Evolutionary conservation across 1,139 yeast genomes (phyloP).

Genomic region (Blastobotrys arbuscula): DNA sequence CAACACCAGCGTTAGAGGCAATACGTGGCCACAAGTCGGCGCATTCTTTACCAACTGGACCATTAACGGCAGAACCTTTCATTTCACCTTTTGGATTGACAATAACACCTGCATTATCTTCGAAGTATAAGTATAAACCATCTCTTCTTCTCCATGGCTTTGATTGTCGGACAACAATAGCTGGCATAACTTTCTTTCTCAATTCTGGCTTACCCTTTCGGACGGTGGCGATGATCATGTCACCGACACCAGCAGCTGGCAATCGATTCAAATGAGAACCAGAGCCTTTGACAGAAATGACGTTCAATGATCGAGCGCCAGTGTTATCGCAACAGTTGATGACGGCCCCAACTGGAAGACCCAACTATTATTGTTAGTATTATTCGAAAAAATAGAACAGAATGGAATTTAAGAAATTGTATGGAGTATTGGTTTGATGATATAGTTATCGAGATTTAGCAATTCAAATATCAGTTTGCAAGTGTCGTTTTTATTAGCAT

Average conservation of each 20-base stretch:
- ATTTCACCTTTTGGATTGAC: conserved; percentile 99
- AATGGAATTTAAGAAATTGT: too few species aligned
- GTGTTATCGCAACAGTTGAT: conserved; percentile 99
- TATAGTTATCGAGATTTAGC: too few species aligned
- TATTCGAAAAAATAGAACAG: too few species aligned
- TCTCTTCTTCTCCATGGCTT: conserved; percentile 99
- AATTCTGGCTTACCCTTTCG: conserved; percentile 99
- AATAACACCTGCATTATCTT: conserved; percentile 99
- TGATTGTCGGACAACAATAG: conserved; percentile 98
- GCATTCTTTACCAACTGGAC: conserved; percentile 99
- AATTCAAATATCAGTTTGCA: too few species aligned
- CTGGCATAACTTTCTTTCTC: conserved; percentile 99
- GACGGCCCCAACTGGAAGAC: conserved; percentile 99
- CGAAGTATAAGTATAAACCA: conserved; percentile 99
- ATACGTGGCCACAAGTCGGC: conserved; percentile 99
- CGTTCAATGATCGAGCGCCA: conserved; percentile 99
- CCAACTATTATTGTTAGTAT: conserved; percentile 51
- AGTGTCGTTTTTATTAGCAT: too few species aligned
- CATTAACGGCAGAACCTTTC: conserved; percentile 99
- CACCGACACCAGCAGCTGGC: conserved; percentile 99
- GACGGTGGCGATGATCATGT: conserved; percentile 99
- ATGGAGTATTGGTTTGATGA: too few species aligned
- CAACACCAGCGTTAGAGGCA: conserved; percentile 99
- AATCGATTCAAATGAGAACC: conserved; percentile 99
- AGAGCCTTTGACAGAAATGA: conserved; percentile 97